phyloP scores from a whole-genome alignment of 495 filamentous ascomycete species.

The Neurospora africana region DNA sequence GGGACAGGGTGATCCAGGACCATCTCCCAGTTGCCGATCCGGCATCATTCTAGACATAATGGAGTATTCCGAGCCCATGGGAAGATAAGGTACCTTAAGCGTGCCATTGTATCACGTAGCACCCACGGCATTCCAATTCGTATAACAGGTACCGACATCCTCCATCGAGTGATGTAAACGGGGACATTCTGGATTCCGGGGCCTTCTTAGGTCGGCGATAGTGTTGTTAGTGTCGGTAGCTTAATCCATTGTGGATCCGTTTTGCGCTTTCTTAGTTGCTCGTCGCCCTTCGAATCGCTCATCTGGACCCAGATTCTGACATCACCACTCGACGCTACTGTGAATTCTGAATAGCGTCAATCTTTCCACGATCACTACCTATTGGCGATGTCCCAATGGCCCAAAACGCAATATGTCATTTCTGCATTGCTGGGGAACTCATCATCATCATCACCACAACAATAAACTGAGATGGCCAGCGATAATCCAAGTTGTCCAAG shows the following conservation, averaged over 20 bases:
- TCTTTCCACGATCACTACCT: not conserved
- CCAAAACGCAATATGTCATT: not conserved
- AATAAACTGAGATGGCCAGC: not conserved
- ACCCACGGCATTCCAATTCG: not conserved
- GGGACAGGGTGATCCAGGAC: not conserved
- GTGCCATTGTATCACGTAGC: not conserved
- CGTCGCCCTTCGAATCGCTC: not conserved
- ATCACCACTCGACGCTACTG: not conserved
- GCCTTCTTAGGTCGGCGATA: not conserved
- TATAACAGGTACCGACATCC: not conserved
- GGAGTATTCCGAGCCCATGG: not conserved
- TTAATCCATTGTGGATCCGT: not conserved
- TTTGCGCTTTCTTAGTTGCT: not conserved
- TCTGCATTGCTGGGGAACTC: not conserved
- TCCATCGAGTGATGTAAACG: not conserved
- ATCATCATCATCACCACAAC: not conserved
- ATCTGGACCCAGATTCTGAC: not conserved
- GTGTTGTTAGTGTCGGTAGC: not conserved
- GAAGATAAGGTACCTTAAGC: not conserved
- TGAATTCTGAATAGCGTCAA: not conserved
- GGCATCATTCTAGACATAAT: not conserved
- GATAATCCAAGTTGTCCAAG: not conserved
- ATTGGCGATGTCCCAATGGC: not conserved
- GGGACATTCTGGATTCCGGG: not conserved
- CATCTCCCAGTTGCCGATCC: not conserved